Evolutionary conservation across 2,329 filamentous ascomycete genomes (phyloP), one percentile per base, ranked within the genome.

Genomic region (Aspergillus pseudoviridinutans): DNA sequence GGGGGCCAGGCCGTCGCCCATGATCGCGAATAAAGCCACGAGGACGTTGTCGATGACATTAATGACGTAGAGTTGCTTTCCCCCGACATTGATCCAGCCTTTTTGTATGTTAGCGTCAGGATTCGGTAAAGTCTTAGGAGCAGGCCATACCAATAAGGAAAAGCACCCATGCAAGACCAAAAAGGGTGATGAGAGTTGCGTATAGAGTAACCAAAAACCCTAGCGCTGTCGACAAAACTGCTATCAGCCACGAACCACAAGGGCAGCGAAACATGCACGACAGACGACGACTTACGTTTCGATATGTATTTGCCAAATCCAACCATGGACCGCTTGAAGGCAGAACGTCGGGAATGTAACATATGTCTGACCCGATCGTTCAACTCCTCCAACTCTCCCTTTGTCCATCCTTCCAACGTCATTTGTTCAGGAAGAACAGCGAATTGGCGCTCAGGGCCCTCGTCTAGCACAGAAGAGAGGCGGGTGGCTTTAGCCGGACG

Each of bases 291-390:
- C 82, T 77, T 73, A 86, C 83, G 90, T 65, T 86, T 85, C 42
- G 81, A 82, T 14, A 92, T 82, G 68, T 95, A 96, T 74, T 93
- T 86, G 3, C 86, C 84, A 67, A 96, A 96, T 0, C 90, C 91
- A 70, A 85, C 87, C 84, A 92, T 85, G 12, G 84, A 79, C 41
- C 90, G 87, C 74, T 92, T 93, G 76, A 95, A 90, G 58, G 86
- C 88, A 38, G 88, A 89, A 17, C 90, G 84, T 55, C 86, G 84
- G 6, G 91, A 95, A 74, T 95, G 91, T 46, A 96, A 76, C 85
- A 94, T 91, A 69, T 96, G 91, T 32, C 91, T 83, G 20, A 96
- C 91, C 70, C 93, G 87, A 64, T 96, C 91, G 67, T 96, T 91
- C 42, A 96, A 77, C 69, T 91, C 86, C 59, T 82, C 81, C 68